phyloP scores from a whole-genome alignment of 495 filamentous ascomycete genomes.

The Aspergillus leporis region DNA sequence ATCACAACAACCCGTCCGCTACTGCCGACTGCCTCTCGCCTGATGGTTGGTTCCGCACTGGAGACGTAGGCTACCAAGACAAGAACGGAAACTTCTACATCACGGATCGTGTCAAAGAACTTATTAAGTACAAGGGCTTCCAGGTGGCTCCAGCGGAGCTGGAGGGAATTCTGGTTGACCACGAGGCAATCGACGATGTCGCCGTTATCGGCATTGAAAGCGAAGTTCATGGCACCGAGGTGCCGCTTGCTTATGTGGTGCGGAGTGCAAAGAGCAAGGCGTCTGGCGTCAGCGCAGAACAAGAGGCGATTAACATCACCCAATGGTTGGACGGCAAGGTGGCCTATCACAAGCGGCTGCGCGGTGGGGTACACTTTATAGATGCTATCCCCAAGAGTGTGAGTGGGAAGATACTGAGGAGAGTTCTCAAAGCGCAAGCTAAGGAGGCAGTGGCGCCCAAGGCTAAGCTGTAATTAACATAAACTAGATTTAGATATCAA shows the following conservation, averaged over 20 bases:
- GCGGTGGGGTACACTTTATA: constrained; percentile 81
- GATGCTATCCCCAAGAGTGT: constrained; percentile 82
- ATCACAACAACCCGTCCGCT: constrained; percentile 70
- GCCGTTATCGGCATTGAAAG: constrained; percentile 83
- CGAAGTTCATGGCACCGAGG: constrained; percentile 69
- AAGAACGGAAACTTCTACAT: constrained; percentile 65
- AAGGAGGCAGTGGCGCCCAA: constrained; percentile 40
- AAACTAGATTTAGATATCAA: not conserved
- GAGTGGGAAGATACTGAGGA: constrained; percentile 85
- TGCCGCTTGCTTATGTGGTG: constrained; percentile 83
- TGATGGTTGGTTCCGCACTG: constrained; percentile 65
- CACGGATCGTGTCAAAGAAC: constrained; percentile 85
- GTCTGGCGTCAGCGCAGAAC: constrained; percentile 49
- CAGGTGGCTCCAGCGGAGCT: constrained; percentile 88
- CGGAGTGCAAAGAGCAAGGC: constrained; percentile 50
- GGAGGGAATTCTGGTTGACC: constrained; percentile 72
- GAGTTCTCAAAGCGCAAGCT: constrained; percentile 60
- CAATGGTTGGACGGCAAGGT: constrained; percentile 65
- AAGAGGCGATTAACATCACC: constrained; percentile 61
- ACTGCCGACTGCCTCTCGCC: constrained; percentile 62
- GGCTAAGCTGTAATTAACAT: constrained; percentile 42
- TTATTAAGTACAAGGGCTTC: constrained; percentile 90
- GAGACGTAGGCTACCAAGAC: constrained; percentile 65
- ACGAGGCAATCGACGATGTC: constrained; percentile 75
- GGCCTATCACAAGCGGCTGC: constrained; percentile 71